phyloP scores from a whole-genome alignment of 805 yeast genomes.

The Priceomyces carsonii region DNA sequence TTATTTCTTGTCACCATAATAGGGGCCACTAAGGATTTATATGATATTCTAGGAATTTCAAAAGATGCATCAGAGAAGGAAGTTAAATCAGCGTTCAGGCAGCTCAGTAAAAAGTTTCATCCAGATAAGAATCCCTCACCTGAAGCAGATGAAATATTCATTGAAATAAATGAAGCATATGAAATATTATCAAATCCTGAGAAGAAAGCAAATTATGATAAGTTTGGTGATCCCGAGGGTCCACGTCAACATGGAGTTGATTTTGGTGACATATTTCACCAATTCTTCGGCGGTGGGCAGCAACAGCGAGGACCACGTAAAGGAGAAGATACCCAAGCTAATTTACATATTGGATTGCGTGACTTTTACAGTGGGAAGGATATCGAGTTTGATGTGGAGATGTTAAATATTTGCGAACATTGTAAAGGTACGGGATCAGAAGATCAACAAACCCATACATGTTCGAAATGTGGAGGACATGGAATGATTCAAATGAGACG shows the following conservation, averaged over 20 bases:
- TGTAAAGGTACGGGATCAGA: slow-evolving; percentile 87
- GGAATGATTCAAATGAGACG: slow-evolving; percentile 67
- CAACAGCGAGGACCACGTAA: slow-evolving; percentile 45
- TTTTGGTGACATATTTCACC: slow-evolving; percentile 62
- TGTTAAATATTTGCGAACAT: slow-evolving; percentile 73
- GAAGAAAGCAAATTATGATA: slow-evolving; percentile 68
- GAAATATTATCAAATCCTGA: slow-evolving; percentile 76
- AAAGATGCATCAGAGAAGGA: slow-evolving; percentile 74
- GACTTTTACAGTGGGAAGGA: slow-evolving; percentile 74
- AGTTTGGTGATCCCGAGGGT: slow-evolving; percentile 70
- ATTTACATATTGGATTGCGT: slow-evolving; percentile 54
- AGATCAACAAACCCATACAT: slow-evolving; percentile 68
- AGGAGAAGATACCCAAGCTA: slow-evolving; percentile 65
- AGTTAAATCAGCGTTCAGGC: slow-evolving; percentile 82
- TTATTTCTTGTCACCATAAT: slow-evolving; percentile 6
- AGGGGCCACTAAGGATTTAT: slow-evolving; percentile 45
- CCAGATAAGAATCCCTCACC: slow-evolving; percentile 93
- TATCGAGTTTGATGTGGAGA: slow-evolving; percentile 57
- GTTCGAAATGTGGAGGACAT: slow-evolving; percentile 71
- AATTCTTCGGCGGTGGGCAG: slow-evolving; percentile 28
- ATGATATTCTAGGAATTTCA: slow-evolving; percentile 65
- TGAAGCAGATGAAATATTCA: slow-evolving; percentile 80
- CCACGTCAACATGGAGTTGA: slow-evolving; percentile 29
- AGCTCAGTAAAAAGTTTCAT: slow-evolving; percentile 80
- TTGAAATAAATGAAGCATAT: slow-evolving; percentile 92